Evolutionary conservation across 768 basidiomycete genomes (phyloP).

Genomic region (Boletus pseudo-olivaceus): DNA sequence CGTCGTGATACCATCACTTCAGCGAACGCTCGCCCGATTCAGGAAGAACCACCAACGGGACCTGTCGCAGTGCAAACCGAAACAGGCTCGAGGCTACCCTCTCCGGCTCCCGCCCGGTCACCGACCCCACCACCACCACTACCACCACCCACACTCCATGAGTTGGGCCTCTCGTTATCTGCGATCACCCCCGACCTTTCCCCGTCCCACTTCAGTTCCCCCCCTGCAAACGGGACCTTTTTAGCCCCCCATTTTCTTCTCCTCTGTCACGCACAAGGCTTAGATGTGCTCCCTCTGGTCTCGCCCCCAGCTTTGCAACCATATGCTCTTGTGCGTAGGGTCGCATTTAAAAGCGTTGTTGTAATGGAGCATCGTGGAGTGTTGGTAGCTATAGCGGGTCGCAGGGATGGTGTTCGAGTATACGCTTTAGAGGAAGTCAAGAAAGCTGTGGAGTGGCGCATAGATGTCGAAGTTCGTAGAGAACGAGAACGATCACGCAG

Average conservation of each 20-base stretch:
- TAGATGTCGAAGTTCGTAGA: slow-evolving; percentile 72
- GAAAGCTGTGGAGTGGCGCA: slow-evolving; percentile 83
- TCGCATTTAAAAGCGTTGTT: slow-evolving; percentile 82
- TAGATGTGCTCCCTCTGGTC: slow-evolving; percentile 78
- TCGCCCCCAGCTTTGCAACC: slow-evolving; percentile 74
- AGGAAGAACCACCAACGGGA: slow-evolving; percentile 32
- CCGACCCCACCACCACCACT: slow-evolving; percentile 69
- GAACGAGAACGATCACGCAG: slow-evolving; percentile 70
- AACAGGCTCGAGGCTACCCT: slow-evolving; percentile 48
- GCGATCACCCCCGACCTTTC: slow-evolving; percentile 65
- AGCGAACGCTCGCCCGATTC: slow-evolving; percentile 28
- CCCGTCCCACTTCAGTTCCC: slow-evolving; percentile 73
- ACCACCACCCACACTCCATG: slow-evolving; percentile 66
- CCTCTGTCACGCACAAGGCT: slow-evolving; percentile 80
- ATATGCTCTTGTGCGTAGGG: slow-evolving; percentile 77
- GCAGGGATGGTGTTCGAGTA: slow-evolving; percentile 82
- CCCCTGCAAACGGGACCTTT: slow-evolving; percentile 77
- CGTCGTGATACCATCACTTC: slow-evolving; percentile 51
- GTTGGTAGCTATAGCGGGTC: slow-evolving; percentile 84
- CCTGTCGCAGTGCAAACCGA: slow-evolving; percentile 31
- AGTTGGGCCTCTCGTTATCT: slow-evolving; percentile 71
- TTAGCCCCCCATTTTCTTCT: slow-evolving; percentile 78
- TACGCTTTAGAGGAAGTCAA: slow-evolving; percentile 86
- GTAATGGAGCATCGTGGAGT: slow-evolving; percentile 92
- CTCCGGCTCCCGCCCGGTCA: slow-evolving; percentile 52